Conservation (phyloP, 768 basidiomycete species). For the Boletus barrowsii region DNA sequence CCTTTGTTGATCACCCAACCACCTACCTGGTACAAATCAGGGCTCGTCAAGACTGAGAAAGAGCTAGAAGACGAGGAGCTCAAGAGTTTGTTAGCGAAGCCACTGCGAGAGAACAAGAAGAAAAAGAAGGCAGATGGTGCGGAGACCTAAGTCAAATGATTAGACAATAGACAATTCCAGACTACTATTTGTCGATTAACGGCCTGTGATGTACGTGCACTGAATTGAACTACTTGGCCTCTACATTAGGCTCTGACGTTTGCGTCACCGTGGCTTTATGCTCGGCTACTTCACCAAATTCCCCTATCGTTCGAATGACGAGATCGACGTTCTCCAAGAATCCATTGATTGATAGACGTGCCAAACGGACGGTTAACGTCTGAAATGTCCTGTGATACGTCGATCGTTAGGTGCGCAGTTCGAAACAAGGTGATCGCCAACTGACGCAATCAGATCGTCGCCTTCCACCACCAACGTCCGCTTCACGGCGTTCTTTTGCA, state of each 20-base stretch:
- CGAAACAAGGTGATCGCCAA: conserved; percentile 7
- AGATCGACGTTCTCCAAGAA: conserved; percentile 90
- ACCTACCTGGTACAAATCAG: conserved; percentile 91
- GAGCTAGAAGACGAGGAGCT: conserved; percentile 85
- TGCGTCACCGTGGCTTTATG: neutral
- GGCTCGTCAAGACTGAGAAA: conserved; percentile 86
- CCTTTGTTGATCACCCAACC: conserved; percentile 84
- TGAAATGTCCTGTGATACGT: conserved; percentile 54
- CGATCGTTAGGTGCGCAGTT: conserved; percentile 1
- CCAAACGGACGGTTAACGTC: conserved; percentile 81
- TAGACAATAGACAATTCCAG: conserved; percentile 14
- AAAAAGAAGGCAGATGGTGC: conserved; percentile 73
- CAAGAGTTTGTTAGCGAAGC: conserved; percentile 73
- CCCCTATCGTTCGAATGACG: conserved; percentile 74
- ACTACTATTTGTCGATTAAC: conserved; percentile 14
- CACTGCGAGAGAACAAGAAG: conserved; percentile 88
- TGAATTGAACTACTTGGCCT: conserved; percentile 10
- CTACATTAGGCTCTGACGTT: conserved; percentile 7
- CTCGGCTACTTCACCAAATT: conserved; percentile 71
- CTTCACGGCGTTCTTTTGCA: conserved; percentile 78
- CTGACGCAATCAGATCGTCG: conserved; percentile 74
- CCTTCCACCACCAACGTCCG: conserved; percentile 66
- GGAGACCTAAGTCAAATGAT: conserved; percentile 31
- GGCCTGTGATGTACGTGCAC: conserved; percentile 12
- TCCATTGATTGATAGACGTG: conserved; percentile 78